Percentiles rank a stretch among this genome's conserved stretches.
Evolutionary conservation across 2,329 filamentous ascomycete species (phyloP).

Genomic region (Ophiocordyceps robertsii): DNA sequence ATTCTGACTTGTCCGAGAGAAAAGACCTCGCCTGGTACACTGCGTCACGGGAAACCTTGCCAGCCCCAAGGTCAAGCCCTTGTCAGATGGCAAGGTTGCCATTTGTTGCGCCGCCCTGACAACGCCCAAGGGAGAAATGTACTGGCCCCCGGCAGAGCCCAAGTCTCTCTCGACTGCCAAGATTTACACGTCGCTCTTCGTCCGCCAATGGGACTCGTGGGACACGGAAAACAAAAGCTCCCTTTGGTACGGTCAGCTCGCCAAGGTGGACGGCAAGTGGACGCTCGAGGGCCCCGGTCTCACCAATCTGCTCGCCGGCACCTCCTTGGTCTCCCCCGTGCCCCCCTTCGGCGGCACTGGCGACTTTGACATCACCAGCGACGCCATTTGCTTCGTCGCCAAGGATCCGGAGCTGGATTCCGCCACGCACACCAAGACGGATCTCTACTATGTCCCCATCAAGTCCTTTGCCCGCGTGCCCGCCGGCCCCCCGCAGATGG

Average conservation of each 20-base stretch:
- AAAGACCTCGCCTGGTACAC: conserved; percentile 30
- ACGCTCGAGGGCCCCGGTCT: conserved; percentile 31
- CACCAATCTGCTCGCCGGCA: conserved; percentile 50
- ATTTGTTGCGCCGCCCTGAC: conserved; percentile 51
- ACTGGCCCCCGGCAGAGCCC: conserved; percentile 48
- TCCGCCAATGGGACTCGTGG: conserved; percentile 76
- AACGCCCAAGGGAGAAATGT: conserved; percentile 54
- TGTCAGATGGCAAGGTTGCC: conserved; percentile 35
- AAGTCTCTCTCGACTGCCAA: conserved; percentile 50
- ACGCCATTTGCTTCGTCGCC: conserved; percentile 59
- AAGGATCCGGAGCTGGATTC: conserved; percentile 60
- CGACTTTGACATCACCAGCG: conserved; percentile 63
- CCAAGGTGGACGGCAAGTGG: conserved; percentile 26
- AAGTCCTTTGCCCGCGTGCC: conserved; percentile 44
- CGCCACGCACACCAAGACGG: conserved; percentile 67
- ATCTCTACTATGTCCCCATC: conserved; percentile 62
- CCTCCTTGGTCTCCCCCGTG: conserved; percentile 51
- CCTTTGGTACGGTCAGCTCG: conserved; percentile 58
- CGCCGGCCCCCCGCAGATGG: conserved; percentile 29
- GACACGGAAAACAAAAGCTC: conserved; percentile 54
- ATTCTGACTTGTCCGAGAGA: not conserved
- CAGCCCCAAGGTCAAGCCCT: conserved; percentile 43
- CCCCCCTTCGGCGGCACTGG: conserved; percentile 65
- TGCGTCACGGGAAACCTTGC: conserved; percentile 38
- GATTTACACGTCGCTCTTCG: conserved; percentile 63